phyloP scores from a whole-genome alignment of 306 rosid species.

The Macrotyloma uniflorum region DNA sequence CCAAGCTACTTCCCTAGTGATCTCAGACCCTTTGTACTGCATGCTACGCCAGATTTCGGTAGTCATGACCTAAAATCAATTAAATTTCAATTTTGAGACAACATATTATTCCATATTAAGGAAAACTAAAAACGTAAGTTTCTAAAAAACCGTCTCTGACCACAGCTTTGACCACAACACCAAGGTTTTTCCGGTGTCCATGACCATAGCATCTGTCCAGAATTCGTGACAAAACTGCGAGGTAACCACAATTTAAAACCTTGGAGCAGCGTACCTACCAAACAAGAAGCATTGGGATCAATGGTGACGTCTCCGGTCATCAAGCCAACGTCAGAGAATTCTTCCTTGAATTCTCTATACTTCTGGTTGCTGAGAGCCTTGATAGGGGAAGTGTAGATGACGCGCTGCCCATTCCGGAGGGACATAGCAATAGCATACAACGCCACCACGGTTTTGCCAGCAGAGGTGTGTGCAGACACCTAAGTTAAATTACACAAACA shows the following conservation, averaged over 20 bases:
- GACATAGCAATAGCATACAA: conserved; percentile 95
- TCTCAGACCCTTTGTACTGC: conserved; percentile 97
- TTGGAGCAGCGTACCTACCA: conserved; percentile 52
- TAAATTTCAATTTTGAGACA: neutral
- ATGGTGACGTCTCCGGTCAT: conserved; percentile 98
- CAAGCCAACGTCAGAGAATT: conserved; percentile 94
- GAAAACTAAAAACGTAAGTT: neutral
- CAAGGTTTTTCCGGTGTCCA: neutral
- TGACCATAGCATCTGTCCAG: neutral
- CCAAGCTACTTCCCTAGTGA: conserved; percentile 94
- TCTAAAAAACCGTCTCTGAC: neutral
- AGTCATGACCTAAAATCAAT: conserved; percentile 81
- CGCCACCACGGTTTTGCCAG: conserved; percentile 95
- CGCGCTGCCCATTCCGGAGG: conserved; percentile 74
- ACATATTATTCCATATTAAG: too few species aligned
- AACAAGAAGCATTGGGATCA: conserved; percentile 90
- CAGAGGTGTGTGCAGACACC: conserved; percentile 99
- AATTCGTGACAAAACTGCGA: neutral
- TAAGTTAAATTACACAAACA: conserved; percentile 3
- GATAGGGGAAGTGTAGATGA: conserved; percentile 92
- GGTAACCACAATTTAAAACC: neutral
- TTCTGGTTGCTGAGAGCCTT: conserved; percentile 98
- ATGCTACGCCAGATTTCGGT: conserved; percentile 97
- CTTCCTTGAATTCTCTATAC: conserved; percentile 88
- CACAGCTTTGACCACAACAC: neutral